phyloP scores from a whole-genome alignment of 176 grass and related monocot genomes.

The Oryza punctata region DNA sequence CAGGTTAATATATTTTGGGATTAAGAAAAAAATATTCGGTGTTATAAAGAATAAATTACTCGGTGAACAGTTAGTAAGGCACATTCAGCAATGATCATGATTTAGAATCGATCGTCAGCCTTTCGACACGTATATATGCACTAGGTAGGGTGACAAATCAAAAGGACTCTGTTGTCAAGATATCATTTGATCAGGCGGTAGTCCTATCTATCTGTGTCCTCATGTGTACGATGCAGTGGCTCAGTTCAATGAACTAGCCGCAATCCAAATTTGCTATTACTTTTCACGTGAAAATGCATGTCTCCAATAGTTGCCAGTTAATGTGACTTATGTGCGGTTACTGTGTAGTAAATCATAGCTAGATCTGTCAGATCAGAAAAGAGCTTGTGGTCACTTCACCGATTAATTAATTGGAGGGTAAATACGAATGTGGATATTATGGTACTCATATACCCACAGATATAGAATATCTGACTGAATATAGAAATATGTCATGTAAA shows the following conservation, averaged over 20 bases:
- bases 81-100: not conserved
- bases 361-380: too few relatives aligned
- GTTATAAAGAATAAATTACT: not conserved
- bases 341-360: too few relatives aligned
- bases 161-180: not conserved
- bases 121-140: not conserved
- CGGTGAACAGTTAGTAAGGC: not conserved
- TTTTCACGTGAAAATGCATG: constrained; percentile 1
- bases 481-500: too few relatives aligned
- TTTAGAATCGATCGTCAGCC: not conserved
- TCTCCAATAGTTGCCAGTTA: not conserved
- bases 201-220: not conserved
- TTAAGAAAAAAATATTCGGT: too few relatives aligned
- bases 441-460: too few relatives aligned
- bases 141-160: not conserved
- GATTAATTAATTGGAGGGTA: too few relatives aligned
- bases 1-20: too few relatives aligned
- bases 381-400: too few relatives aligned
- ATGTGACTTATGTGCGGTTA: not conserved
- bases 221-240: not conserved
- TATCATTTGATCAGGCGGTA: not conserved
- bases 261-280: not conserved
- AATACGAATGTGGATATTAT: too few relatives aligned
- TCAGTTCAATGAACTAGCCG: not conserved
- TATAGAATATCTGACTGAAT: too few relatives aligned